Percentiles rank a stretch among this genome's conserved stretches.
Evolutionary conservation across 768 basidiomycete genomes (phyloP).

Genomic region (Russula virescens): DNA sequence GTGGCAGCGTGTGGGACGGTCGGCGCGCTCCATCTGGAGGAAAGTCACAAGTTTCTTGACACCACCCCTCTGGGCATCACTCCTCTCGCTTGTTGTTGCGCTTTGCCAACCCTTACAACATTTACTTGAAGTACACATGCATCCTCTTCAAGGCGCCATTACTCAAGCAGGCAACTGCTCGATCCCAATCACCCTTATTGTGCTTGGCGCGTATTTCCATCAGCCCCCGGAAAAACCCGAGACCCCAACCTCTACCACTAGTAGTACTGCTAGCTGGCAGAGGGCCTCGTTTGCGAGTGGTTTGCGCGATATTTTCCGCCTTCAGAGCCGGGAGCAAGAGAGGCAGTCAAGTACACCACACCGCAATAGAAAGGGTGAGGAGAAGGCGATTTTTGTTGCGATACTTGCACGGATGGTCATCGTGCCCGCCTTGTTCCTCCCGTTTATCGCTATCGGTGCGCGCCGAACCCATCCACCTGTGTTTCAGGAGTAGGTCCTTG

Average conservation of each 20-base stretch:
- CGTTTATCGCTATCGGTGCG: conserved; percentile 62
- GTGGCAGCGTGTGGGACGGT: conserved; percentile 28
- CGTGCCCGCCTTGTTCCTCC: conserved; percentile 72
- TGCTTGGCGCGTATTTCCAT: conserved; percentile 91
- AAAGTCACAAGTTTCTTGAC: conserved; percentile 75
- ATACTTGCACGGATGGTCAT: conserved; percentile 85
- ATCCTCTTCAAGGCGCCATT: conserved; percentile 63
- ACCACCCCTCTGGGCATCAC: conserved; percentile 76
- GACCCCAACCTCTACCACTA: conserved; percentile 19
- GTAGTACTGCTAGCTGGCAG: conserved; percentile 11
- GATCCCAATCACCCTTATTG: conserved; percentile 84
- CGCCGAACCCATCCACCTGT: conserved; percentile 52
- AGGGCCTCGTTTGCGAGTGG: conserved; percentile 36
- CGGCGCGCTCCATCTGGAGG: conserved; percentile 32
- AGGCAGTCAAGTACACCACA: conserved; percentile 15
- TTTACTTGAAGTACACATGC: conserved; percentile 53
- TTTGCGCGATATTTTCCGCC: conserved; percentile 41
- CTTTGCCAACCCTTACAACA: conserved; percentile 72
- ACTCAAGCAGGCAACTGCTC: conserved; percentile 66
- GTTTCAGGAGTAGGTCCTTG: conserved; percentile 66
- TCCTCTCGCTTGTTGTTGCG: conserved; percentile 71
- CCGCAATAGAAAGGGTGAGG: conserved; percentile 53
- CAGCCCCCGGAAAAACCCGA: conserved; percentile 30
- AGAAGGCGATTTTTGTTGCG: conserved; percentile 75
- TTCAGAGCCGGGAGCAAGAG: conserved; percentile 24